phyloP scores from a whole-genome alignment of 495 filamentous ascomycete species.

The Hypoxylon crocopeplum region DNA sequence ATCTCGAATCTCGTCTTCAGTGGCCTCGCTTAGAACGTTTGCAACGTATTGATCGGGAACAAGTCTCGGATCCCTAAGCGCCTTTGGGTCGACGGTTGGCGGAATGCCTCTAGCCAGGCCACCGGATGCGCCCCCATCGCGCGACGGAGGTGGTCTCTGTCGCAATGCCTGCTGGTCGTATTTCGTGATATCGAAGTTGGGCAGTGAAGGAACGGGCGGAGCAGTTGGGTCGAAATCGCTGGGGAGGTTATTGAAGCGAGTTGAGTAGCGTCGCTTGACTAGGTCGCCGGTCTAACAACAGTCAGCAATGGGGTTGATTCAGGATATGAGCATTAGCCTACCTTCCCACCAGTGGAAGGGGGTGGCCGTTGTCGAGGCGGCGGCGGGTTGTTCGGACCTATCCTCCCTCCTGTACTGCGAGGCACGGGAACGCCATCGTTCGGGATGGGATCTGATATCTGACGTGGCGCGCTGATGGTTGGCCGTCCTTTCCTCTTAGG shows the following conservation, averaged over 20 bases:
- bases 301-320: not conserved
- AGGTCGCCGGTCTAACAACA: constrained; percentile 74
- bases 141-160: constrained; percentile 51
- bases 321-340: constrained; percentile 14
- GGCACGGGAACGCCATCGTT: constrained; percentile 45
- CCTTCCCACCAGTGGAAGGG: constrained; percentile 51
- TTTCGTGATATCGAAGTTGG: constrained; percentile 59
- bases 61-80: constrained; percentile 80
- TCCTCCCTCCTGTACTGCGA: constrained; percentile 44
- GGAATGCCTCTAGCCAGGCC: constrained; percentile 41
- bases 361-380: constrained; percentile 51
- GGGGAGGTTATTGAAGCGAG: constrained; percentile 80
- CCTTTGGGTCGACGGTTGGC: constrained; percentile 69
- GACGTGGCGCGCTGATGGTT: constrained; percentile 82
- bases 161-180: constrained; percentile 55
- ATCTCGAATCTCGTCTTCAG: constrained; percentile 89
- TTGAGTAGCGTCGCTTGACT: constrained; percentile 93
- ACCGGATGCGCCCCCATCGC: constrained; percentile 49
- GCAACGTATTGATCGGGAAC: constrained; percentile 80
- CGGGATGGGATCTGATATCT: constrained; percentile 71
- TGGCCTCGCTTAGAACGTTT: constrained; percentile 82
- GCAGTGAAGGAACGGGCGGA: constrained; percentile 71
- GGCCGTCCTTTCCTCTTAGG: constrained; percentile 79
- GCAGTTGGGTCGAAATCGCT: constrained; percentile 67
- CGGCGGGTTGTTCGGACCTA: constrained; percentile 40